A percentile compares a stretch with the other conserved stretches of the same genome.
These are phyloP conservation scores for Xylariaceae sp. DNA, from an alignment of 2,329 filamentous ascomycete species.

Conservation along the genomic window DNA sequence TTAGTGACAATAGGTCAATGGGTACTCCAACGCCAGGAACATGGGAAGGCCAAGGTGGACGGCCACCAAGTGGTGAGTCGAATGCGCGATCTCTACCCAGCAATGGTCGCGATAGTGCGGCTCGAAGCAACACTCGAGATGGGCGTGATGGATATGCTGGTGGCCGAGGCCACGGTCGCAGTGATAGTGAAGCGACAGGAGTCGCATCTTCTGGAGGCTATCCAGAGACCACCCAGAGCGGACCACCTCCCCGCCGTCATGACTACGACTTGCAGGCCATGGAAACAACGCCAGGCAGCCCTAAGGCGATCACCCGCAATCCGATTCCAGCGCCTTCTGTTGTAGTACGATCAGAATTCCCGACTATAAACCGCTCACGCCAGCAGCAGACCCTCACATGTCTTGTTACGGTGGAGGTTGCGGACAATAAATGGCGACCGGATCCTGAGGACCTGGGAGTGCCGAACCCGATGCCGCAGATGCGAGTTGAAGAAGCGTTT, in stretches of 20 bases:
- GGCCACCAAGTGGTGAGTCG: constrained; percentile 57
- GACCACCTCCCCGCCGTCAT: constrained; percentile 73
- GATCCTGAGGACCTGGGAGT: constrained; percentile 79
- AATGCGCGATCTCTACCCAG: constrained; percentile 33
- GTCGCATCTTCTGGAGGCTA: constrained; percentile 80
- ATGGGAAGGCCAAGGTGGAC: constrained; percentile 70
- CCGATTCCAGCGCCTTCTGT: constrained; percentile 90
- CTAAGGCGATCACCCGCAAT: constrained; percentile 75
- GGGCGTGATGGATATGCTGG: constrained; percentile 55
- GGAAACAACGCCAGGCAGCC: constrained; percentile 82
- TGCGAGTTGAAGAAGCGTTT: constrained; percentile 59
- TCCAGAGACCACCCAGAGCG: constrained; percentile 74
- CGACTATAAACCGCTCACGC: constrained; percentile 87
- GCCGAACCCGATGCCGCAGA: constrained; percentile 50
- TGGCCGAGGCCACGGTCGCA: constrained; percentile 68
- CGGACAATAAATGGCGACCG: constrained; percentile 88
- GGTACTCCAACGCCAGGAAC: constrained; percentile 62
- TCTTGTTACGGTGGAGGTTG: constrained; percentile 89
- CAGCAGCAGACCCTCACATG: constrained; percentile 96
- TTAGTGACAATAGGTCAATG: constrained; percentile 64
- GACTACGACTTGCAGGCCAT: constrained; percentile 97
- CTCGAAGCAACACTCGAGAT: constrained; percentile 51
- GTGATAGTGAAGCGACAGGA: constrained; percentile 79
- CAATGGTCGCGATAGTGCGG: constrained; percentile 41
- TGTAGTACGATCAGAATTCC: constrained; percentile 96